Evolutionary conservation across 805 yeast species (phyloP), one percentile per base, ranked within the genome.

Genomic region (Lachancea thermotolerans): DNA sequence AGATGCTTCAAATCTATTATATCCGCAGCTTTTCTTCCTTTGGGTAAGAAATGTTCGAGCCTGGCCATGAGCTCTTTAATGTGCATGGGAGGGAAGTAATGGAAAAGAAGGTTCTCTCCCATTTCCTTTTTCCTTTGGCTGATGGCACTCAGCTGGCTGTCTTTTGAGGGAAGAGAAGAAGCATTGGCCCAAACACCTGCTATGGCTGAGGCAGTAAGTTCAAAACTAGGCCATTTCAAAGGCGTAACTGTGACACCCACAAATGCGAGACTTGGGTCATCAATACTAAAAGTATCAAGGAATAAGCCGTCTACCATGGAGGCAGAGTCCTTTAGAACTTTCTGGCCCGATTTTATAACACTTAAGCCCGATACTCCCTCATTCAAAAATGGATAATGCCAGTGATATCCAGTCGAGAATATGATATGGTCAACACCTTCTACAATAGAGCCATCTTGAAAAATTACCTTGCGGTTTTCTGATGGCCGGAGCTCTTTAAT

Each of bases 161-260:
- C 66, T 12, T 55, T 49, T 0, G 68, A 36, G 1, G 81, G 81
- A 21, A 75, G 55, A 10, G 49, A 11, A 21, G 56, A 60, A 27
- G 62, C 62, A 12, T 69, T 68, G 2, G 77, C 65, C 78, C 79
- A 77, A 3, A 75, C 72, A n/a, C 81, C 81, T 12, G 78, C 77
- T 41, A 77, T 62, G 0, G 80, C 79, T n/a, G 78, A 73, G 1
- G 79, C 76, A 39, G 68, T 61, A 1, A 73, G 64, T 52, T 78
- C 82, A 50, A 75, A 72, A 12, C 73, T 66, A 41, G 73, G 72
- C 63, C 75, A 76, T 49, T 71, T 68, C 21, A 74, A 54, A 2
- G 73, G 70, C 1, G 77, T 68, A 2, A 71, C 53, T 18, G 54
- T 48, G 9, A 60, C 58, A 0, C 78, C 80, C 9, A 71, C 64